Evolutionary conservation across 768 basidiomycete genomes (phyloP).

Genomic region (Mycena galericulata): DNA sequence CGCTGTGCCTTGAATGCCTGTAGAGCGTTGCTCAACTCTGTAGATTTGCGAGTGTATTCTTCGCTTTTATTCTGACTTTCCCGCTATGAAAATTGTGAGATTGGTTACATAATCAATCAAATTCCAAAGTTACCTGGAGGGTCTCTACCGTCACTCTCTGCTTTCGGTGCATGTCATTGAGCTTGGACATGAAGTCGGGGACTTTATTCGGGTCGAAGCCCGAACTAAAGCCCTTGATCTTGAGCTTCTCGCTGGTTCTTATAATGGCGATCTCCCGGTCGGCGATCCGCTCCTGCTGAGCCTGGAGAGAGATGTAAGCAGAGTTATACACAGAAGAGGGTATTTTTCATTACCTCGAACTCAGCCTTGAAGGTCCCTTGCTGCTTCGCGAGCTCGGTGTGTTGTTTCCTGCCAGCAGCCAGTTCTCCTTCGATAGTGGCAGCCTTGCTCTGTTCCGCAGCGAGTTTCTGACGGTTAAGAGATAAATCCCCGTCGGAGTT

Average conservation of each 20-base stretch:
- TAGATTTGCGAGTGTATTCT: slow-evolving; percentile 72
- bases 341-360: slow-evolving; percentile 66
- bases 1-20: slow-evolving; percentile 68
- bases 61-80: slow-evolving; percentile 69
- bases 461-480: slow-evolving; percentile 61
- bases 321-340: not conserved
- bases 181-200: slow-evolving; percentile 74
- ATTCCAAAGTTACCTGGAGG: slow-evolving; percentile 64
- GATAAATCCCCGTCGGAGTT: slow-evolving; percentile 72
- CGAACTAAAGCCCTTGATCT: slow-evolving; percentile 80
- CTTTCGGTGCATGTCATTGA: slow-evolving; percentile 71
- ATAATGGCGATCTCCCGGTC: slow-evolving; percentile 83
- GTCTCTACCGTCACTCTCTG: slow-evolving; percentile 75
- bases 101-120: slow-evolving; percentile 5
- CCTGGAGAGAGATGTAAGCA: slow-evolving; percentile 53
- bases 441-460: slow-evolving; percentile 60
- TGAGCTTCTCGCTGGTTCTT: slow-evolving; percentile 73
- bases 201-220: slow-evolving; percentile 80
- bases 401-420: slow-evolving; percentile 57
- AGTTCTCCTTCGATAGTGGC: slow-evolving; percentile 76
- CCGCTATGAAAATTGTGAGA: slow-evolving; percentile 47
- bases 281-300: slow-evolving; percentile 74
- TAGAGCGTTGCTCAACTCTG: slow-evolving; percentile 66
- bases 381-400: slow-evolving; percentile 66
- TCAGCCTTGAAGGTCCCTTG: slow-evolving; percentile 81